Conservation (phyloP, 345 rosid species). For the Arabidopsis suecica region DNA sequence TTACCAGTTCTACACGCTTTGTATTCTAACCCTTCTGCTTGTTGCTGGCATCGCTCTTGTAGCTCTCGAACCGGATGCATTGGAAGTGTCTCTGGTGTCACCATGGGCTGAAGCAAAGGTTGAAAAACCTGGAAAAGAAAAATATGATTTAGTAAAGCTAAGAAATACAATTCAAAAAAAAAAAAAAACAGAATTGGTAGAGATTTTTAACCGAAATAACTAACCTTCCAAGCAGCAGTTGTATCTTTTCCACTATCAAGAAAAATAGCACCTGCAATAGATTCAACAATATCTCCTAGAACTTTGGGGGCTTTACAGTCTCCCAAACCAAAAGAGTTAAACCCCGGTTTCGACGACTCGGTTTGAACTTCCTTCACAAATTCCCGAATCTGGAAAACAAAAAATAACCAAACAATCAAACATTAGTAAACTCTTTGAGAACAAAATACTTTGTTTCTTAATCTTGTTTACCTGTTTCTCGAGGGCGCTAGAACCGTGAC, state of each 20-base stretch:
- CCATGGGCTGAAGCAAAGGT: slow-evolving; percentile 96
- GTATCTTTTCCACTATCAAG: slow-evolving; percentile 85
- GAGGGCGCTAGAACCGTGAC: slow-evolving; percentile 98
- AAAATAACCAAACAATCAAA: neutral
- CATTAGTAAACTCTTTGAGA: neutral
- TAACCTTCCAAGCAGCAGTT: slow-evolving; percentile 87
- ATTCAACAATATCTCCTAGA: slow-evolving; percentile 95
- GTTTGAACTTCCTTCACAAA: slow-evolving; percentile 88
- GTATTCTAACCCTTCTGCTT: slow-evolving; percentile 97
- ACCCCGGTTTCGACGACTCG: slow-evolving; percentile 83
- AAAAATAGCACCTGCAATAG: slow-evolving; percentile 97
- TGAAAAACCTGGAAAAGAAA: slow-evolving; percentile 67
- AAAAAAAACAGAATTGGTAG: neutral
- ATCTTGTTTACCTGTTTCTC: slow-evolving; percentile 75
- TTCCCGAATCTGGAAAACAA: slow-evolving; percentile 71
- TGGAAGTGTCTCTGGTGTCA: slow-evolving; percentile 96
- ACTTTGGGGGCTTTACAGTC: slow-evolving; percentile 99
- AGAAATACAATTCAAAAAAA: neutral
- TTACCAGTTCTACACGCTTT: slow-evolving; percentile 86
- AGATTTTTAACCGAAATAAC: slow-evolving; percentile 34
- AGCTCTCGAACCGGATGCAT: slow-evolving; percentile 99
- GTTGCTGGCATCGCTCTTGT: slow-evolving; percentile 98
- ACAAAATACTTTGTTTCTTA: neutral
- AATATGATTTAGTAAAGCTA: neutral
- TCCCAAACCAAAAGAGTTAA: slow-evolving; percentile 96